Percentiles rank a stretch among this genome's conserved stretches.
These are phyloP conservation scores for Tetrahymena thermophila DNA, from an alignment of 73 alveolate genomes.

Conservation along the genomic window DNA sequence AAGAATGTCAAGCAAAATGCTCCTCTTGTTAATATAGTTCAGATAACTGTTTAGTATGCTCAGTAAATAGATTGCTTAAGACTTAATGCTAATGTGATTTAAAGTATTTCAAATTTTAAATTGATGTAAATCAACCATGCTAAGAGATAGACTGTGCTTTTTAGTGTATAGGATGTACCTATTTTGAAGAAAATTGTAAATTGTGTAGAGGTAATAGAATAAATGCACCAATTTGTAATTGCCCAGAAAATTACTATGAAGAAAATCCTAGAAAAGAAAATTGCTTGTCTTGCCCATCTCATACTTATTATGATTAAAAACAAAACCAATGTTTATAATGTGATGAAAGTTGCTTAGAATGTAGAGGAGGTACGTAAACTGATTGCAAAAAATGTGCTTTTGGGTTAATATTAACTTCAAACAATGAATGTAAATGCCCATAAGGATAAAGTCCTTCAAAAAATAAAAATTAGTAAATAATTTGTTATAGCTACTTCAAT, in stretches of 20 bases:
- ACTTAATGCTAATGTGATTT: not conserved
- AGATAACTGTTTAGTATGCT: not conserved
- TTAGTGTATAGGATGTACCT: not conserved
- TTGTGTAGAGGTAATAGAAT: not conserved
- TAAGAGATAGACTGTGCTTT: not conserved
- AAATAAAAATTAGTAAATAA: no score
- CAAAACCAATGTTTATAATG: not conserved
- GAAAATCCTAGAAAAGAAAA: not conserved
- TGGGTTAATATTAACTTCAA: not conserved
- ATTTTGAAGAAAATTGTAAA: not conserved
- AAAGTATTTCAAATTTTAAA: not conserved
- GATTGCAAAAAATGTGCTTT: not conserved
- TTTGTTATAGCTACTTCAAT: not conserved
- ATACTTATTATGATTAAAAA: not conserved
- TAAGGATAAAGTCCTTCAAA: not conserved
- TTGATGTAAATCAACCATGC: not conserved
- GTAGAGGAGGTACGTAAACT: not conserved
- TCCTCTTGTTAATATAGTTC: not conserved
- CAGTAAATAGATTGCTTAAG: not conserved
- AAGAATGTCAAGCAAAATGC: not conserved
- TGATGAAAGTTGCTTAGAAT: not conserved
- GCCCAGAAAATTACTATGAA: not conserved
- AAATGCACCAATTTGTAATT: not conserved
- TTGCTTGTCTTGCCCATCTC: not conserved
- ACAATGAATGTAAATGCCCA: not conserved